Percentiles rank a stretch among this genome's conserved stretches.
Conservation (phyloP, 2,329 filamentous ascomycete genomes). For the Stagonosporopsis cucurbitacearum region DNA sequence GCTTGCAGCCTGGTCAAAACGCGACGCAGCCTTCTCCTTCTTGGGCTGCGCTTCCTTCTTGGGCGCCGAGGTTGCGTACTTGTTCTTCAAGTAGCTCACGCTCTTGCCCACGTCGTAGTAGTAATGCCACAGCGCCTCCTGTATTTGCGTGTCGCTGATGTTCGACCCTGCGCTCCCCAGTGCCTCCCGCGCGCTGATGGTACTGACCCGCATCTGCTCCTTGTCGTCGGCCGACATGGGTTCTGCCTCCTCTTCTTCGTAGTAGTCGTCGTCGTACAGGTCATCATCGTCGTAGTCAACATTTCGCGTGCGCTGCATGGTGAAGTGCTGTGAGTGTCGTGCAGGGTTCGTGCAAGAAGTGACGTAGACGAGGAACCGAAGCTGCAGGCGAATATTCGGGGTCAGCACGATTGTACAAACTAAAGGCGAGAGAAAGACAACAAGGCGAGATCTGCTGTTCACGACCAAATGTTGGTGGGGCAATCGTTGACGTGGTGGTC, state of each 20-base stretch:
- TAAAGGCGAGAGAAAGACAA: not conserved
- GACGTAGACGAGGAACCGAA: not conserved
- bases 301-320: conserved; percentile 54
- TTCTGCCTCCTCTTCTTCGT: conserved; percentile 30
- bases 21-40: conserved; percentile 51
- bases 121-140: conserved; percentile 93
- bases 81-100: conserved; percentile 78
- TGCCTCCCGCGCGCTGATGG: conserved; percentile 68
- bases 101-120: conserved; percentile 92
- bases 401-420: not conserved
- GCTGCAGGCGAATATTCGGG: too few species aligned
- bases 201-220: conserved; percentile 68
- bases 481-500: conserved; percentile 27
- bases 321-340: not conserved
- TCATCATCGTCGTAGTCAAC: conserved; percentile 60
- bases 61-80: conserved; percentile 26
- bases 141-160: conserved; percentile 74
- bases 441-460: not conserved
- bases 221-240: conserved; percentile 41
- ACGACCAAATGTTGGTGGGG: conserved; percentile 14
- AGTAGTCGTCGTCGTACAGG: conserved; percentile 58
- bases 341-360: not conserved
- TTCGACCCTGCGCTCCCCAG: conserved; percentile 67
- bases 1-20: conserved; percentile 55
- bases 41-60: conserved; percentile 40